A percentile compares a stretch with the other conserved stretches of the same genome.
phyloP scores from a whole-genome alignment of 495 filamentous ascomycete species.

The Aspergillus baeticus region DNA sequence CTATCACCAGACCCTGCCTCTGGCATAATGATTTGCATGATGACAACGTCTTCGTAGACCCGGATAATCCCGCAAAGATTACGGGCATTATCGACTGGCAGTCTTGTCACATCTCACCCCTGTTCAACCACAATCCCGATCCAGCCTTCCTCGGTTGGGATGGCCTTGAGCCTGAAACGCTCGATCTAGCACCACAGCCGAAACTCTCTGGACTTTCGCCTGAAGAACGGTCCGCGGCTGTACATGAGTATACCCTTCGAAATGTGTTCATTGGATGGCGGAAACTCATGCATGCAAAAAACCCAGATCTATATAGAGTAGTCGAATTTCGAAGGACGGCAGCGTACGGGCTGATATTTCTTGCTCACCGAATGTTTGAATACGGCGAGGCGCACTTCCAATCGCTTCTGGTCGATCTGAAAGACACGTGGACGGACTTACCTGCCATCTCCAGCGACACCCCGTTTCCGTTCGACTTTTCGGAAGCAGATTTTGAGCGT shows the following conservation, averaged over 20 bases:
- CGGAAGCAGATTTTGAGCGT: constrained; percentile 24
- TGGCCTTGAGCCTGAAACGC: constrained; percentile 31
- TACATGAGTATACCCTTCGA: constrained; percentile 24
- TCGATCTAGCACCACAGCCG: constrained; percentile 25
- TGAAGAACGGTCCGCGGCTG: constrained; percentile 21
- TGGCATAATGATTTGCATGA: constrained; percentile 44
- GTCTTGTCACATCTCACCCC: constrained; percentile 32
- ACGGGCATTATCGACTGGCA: constrained; percentile 42
- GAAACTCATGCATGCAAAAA: constrained; percentile 34
- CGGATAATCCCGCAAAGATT: constrained; percentile 29
- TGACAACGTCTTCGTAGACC: constrained; percentile 42
- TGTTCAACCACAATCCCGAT: constrained; percentile 34
- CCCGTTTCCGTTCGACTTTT: constrained; percentile 34
- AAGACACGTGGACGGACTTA: constrained; percentile 30
- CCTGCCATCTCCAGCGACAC: constrained; percentile 21
- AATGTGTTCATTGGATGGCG: constrained; percentile 35
- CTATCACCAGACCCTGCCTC: constrained; percentile 29
- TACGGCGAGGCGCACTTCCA: constrained; percentile 38
- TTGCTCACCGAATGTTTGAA: constrained; percentile 36
- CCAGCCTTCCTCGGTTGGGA: constrained; percentile 33
- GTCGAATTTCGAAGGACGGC: constrained; percentile 30
- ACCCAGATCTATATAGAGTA: constrained; percentile 26
- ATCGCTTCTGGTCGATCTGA: constrained; percentile 31
- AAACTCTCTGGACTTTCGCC: constrained; percentile 23
- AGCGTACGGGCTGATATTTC: constrained; percentile 32